phyloP scores from a whole-genome alignment of 176 grass and related monocot species.

The Ananas comosus region DNA sequence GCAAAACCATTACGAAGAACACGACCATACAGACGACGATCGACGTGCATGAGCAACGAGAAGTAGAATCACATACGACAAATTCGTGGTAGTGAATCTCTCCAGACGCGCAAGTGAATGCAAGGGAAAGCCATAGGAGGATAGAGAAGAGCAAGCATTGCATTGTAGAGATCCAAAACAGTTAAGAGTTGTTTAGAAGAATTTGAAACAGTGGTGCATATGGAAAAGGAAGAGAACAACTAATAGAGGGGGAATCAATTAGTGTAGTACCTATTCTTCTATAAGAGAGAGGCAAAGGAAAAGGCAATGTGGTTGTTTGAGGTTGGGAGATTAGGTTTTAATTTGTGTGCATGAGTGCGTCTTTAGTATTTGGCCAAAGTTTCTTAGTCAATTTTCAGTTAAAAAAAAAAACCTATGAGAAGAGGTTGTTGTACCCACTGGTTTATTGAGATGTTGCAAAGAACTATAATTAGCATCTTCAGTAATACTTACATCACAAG shows the following conservation, averaged over 20 bases:
- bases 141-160: slow-evolving; percentile 19
- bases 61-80: slow-evolving; percentile 24
- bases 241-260: not conserved
- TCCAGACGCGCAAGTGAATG: slow-evolving; percentile 27
- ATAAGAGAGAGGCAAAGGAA: slow-evolving; percentile 10
- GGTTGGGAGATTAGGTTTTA: slow-evolving; percentile 70
- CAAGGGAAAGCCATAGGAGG: slow-evolving; percentile 28
- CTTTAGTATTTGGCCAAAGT: slow-evolving; percentile 18
- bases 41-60: not conserved
- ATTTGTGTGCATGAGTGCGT: slow-evolving; percentile 15
- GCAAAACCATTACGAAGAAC: not conserved
- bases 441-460: not conserved
- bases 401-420: not conserved
- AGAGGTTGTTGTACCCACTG: slow-evolving; percentile 52
- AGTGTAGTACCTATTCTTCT: slow-evolving; percentile 9
- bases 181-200: slow-evolving; percentile 1
- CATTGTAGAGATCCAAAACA: slow-evolving; percentile 3
- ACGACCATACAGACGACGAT: not conserved
- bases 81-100: slow-evolving; percentile 77
- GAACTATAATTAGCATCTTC: slow-evolving; percentile 4
- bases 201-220: not conserved
- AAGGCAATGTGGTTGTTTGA: slow-evolving; percentile 39
- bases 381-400: slow-evolving; percentile 18
- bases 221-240: slow-evolving; percentile 4
- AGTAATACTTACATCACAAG: slow-evolving; percentile 7